Evolutionary conservation across 495 filamentous ascomycete species (phyloP), one percentile per base, ranked within the genome.

Genomic region (Talaromyces proteolyticus): DNA sequence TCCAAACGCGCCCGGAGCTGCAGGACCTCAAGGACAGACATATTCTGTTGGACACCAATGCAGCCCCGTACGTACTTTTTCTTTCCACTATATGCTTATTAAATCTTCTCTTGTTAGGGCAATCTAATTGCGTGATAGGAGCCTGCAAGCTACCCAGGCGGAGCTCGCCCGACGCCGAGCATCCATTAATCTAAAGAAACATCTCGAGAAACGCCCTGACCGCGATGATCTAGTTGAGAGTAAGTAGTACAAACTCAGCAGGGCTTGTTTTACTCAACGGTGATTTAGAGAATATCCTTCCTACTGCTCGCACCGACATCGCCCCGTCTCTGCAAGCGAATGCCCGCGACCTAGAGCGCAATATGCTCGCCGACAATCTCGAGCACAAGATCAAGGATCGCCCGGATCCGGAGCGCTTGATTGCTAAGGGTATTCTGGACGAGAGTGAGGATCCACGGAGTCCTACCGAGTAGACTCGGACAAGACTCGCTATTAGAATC

Each of bases 261-360:
- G n/a, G n/a, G n/a, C n/a, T n/a, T n/a, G n/a, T n/a, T n/a, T n/a
- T n/a, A n/a, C n/a, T n/a, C n/a, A n/a, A n/a, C n/a, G n/a, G n/a
- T n/a, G n/a, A n/a, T n/a, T n/a, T n/a, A 86, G 88, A 80, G 52
- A 91, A 95, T 60, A 95, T 96, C 62, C 83, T 96, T 49, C 88
- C 86, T 36, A 52, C 63, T 16, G 44, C 61, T 3, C 81, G 79
- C 53, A 84, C 86, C 6, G 79, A 56, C n/a, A 84, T 79, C 37
- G 88, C 89, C 0, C 89, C 90, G 0, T 75, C 82, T 0, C 66
- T 95, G 34, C 83, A 85, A 55, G 88, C 83, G 26, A 75, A 89
- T 50, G 88, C 90, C 69, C 82, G 76, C 49, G 86, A 93, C 66
- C 79, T 95, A 45, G 84, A 88, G 64, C 86, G 79, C 57, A 81